Conservation (phyloP, 371 early-diverging fungal genomes). For the Thermomucor indicae-seudaticae region DNA sequence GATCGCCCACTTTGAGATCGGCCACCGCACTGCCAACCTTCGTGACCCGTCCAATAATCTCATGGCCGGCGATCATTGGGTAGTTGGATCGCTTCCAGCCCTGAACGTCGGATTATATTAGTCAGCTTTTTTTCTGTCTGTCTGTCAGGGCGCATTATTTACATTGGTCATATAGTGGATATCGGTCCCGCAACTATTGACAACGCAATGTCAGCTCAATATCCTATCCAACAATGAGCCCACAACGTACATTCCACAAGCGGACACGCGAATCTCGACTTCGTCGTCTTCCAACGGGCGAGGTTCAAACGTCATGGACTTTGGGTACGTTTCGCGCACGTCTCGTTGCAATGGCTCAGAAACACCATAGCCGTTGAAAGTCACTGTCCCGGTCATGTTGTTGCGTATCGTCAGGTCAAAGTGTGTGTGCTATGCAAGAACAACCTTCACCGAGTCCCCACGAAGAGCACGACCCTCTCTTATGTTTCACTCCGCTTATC, state of each 20-base stretch:
- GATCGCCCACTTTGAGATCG: constrained; percentile 54
- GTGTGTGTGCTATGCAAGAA: too few species aligned
- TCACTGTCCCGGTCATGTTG: too few species aligned
- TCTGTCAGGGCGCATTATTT: constrained; percentile 2
- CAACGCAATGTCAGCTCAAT: neutral
- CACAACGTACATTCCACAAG: constrained; percentile 52
- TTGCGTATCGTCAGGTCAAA: too few species aligned
- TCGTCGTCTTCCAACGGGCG: constrained; percentile 44
- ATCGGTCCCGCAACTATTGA: constrained; percentile 53
- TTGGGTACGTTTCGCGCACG: too few species aligned
- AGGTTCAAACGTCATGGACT: constrained; percentile 47
- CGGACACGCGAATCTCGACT: constrained; percentile 53
- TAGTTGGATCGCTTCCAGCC: constrained; percentile 38
- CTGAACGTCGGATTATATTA: constrained; percentile 36
- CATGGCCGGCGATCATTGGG: constrained; percentile 76
- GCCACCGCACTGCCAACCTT: constrained; percentile 46
- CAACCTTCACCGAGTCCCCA: too few species aligned
- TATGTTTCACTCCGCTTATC: too few species aligned
- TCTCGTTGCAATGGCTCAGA: too few species aligned
- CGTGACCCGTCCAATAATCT: constrained; percentile 66
- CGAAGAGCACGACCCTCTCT: too few species aligned
- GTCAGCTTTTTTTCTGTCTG: neutral
- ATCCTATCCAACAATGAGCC: neutral
- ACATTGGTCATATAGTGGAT: constrained; percentile 36
- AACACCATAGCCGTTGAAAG: too few species aligned